Conservation (phyloP, 1,284 basidiomycete species). For the Leucoagaricus sp. region DNA sequence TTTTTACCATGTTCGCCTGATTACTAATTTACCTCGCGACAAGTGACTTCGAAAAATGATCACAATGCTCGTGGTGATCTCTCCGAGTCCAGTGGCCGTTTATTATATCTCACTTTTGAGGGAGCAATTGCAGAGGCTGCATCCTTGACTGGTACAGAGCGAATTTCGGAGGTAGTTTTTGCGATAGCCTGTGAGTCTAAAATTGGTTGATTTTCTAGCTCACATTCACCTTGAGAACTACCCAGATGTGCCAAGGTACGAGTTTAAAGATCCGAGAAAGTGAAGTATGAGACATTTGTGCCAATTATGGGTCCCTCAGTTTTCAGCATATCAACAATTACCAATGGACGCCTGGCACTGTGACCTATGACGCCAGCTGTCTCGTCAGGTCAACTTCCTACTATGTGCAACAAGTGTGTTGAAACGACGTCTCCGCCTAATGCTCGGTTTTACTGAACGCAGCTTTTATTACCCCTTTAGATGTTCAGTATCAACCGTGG, state of each 20-base stretch:
- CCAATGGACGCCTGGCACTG: conserved; percentile 45
- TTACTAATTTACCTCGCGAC: too few species aligned
- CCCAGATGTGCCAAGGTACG: conserved; percentile 32
- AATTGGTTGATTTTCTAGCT: neutral
- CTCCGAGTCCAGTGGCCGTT: conserved; percentile 31
- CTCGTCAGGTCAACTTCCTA: conserved; percentile 39
- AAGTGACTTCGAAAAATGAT: conserved; percentile 36
- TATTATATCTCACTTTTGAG: conserved; percentile 37
- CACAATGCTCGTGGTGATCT: conserved; percentile 25
- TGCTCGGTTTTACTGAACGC: conserved; percentile 1
- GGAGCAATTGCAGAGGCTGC: conserved; percentile 40
- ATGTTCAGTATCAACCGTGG: conserved; percentile 37
- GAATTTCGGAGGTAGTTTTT: conserved; percentile 41
- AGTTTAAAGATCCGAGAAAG: neutral
- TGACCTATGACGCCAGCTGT: conserved; percentile 37
- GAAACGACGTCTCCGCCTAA: conserved; percentile 3
- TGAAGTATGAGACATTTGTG: conserved; percentile 10
- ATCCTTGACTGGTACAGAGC: conserved; percentile 40
- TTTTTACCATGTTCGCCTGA: too few species aligned
- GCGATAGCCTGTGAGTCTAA: conserved; percentile 32
- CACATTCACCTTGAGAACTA: neutral
- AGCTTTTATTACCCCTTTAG: conserved; percentile 18
- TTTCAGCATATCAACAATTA: conserved; percentile 37
- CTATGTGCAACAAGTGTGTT: conserved; percentile 34
- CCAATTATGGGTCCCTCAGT: conserved; percentile 17